A percentile compares a stretch with the other conserved stretches of the same genome.
Conservation (phyloP, 2,329 filamentous ascomycete species). For the Colletotrichum liaoningense region DNA sequence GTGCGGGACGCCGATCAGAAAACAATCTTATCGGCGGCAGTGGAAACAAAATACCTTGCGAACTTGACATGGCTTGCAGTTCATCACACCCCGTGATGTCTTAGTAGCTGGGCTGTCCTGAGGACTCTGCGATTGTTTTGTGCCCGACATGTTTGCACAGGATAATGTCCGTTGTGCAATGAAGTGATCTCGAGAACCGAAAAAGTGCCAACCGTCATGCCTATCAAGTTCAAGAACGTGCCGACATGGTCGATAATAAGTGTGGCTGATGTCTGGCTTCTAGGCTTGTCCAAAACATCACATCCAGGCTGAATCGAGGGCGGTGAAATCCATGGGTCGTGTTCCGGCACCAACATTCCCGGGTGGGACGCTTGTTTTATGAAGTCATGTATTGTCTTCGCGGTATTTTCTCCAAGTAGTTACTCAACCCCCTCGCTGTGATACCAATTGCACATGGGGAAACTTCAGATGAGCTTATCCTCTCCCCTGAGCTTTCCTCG, state of each 20-base stretch:
- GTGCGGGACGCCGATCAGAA: conserved; percentile 27
- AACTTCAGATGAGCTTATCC: conserved; percentile 29
- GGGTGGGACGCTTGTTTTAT: conserved; percentile 26
- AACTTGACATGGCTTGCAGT: conserved; percentile 30
- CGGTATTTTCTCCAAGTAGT: conserved; percentile 5
- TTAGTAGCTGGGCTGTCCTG: conserved; percentile 20
- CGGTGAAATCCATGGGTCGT: conserved; percentile 3
- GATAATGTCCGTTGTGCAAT: background rate
- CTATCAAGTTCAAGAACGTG: background rate
- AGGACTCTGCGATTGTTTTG: conserved; percentile 16
- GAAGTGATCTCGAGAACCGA: background rate
- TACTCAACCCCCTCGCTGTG: conserved; percentile 28
- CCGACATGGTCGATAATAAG: conserved; percentile 24
- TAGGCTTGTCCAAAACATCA: conserved; percentile 3
- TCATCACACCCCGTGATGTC: conserved; percentile 18
- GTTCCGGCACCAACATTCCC: conserved; percentile 24
- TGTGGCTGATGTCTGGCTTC: conserved; percentile 12
- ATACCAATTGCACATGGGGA: conserved; percentile 20
- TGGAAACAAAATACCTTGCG: conserved; percentile 20
- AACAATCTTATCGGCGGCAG: background rate
- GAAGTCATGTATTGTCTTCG: background rate
- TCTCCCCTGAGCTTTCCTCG: conserved; percentile 11
- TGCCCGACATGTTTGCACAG: conserved; percentile 23
- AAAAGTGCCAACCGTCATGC: background rate
- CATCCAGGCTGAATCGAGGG: background rate